phyloP scores from a whole-genome alignment of 331 rosid species.

The Acacia pycnantha region DNA sequence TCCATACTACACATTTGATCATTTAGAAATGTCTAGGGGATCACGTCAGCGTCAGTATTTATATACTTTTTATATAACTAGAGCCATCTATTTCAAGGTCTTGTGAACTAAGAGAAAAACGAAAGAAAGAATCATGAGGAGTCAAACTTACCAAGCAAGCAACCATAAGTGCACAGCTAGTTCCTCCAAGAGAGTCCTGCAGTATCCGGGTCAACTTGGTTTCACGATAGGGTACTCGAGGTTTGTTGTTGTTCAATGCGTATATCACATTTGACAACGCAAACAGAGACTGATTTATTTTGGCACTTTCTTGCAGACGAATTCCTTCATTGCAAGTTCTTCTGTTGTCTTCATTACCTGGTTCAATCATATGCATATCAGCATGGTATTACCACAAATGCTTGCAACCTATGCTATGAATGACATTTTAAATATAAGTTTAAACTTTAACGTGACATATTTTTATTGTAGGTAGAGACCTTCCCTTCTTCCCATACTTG shows the following conservation, averaged over 20 bases:
- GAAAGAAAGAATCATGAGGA: background rate
- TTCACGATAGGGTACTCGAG: conserved; percentile 80
- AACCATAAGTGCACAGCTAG: conserved; percentile 79
- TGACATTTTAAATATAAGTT: background rate
- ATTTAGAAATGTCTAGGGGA: background rate
- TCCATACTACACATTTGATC: background rate
- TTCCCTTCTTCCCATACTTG: no score
- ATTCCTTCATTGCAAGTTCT: conserved; percentile 88
- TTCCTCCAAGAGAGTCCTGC: conserved; percentile 92
- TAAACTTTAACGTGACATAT: background rate
- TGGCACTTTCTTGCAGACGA: conserved; percentile 95
- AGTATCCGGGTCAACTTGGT: conserved; percentile 94
- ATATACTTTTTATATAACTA: background rate
- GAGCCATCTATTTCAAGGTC: conserved; percentile 2
- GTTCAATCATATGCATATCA: conserved; percentile 25
- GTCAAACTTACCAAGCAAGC: conserved; percentile 78
- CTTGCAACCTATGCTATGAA: background rate
- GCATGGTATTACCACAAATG: conserved; percentile 21
- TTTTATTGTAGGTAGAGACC: background rate
- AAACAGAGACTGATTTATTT: conserved; percentile 89
- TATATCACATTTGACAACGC: conserved; percentile 88
- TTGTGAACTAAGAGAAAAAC: background rate
- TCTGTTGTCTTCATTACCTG: conserved; percentile 96
- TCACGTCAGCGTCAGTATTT: background rate
- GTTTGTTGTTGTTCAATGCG: conserved; percentile 80